These are phyloP conservation scores for Amanita exitialis DNA, from an alignment of 768 basidiomycete species.

Conservation along the genomic window DNA sequence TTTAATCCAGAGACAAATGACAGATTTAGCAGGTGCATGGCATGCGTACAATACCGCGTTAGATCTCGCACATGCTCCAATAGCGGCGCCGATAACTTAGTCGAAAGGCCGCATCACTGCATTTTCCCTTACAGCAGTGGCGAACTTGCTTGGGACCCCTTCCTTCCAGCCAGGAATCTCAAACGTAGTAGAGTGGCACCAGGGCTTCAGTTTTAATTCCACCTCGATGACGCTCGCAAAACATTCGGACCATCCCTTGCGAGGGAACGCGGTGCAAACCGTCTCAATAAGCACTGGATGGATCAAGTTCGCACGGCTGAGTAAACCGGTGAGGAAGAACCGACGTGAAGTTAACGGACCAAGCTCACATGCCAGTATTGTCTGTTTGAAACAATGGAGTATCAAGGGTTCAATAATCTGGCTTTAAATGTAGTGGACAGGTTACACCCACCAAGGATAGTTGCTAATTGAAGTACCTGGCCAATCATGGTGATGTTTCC, in stretches of 20 bases:
- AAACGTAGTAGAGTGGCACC: slow-evolving; percentile 40
- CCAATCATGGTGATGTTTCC: slow-evolving; percentile 43
- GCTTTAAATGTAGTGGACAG: neutral
- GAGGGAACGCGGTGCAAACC: slow-evolving; percentile 29
- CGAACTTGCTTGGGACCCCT: slow-evolving; percentile 36
- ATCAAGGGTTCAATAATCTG: slow-evolving; percentile 3
- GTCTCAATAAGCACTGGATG: slow-evolving; percentile 29
- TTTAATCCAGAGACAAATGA: neutral
- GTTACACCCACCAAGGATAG: slow-evolving; percentile 28
- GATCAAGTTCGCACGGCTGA: slow-evolving; percentile 32
- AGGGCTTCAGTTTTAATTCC: slow-evolving; percentile 35
- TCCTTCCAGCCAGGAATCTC: slow-evolving; percentile 33
- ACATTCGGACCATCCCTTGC: slow-evolving; percentile 33
- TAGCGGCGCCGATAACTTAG: slow-evolving; percentile 6
- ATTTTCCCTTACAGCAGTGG: slow-evolving; percentile 34
- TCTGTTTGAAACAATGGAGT: slow-evolving; percentile 15
- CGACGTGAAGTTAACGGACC: neutral
- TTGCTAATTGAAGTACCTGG: slow-evolving; percentile 38
- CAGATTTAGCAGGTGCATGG: neutral
- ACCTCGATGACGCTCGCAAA: slow-evolving; percentile 33
- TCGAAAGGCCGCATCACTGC: slow-evolving; percentile 30
- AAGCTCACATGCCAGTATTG: slow-evolving; percentile 33
- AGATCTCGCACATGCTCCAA: neutral
- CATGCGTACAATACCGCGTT: neutral
- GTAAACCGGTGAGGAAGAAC: slow-evolving; percentile 6